These are phyloP conservation scores for Amanita brunnescens DNA, from an alignment of 768 basidiomycete genomes.

Conservation along the genomic window DNA sequence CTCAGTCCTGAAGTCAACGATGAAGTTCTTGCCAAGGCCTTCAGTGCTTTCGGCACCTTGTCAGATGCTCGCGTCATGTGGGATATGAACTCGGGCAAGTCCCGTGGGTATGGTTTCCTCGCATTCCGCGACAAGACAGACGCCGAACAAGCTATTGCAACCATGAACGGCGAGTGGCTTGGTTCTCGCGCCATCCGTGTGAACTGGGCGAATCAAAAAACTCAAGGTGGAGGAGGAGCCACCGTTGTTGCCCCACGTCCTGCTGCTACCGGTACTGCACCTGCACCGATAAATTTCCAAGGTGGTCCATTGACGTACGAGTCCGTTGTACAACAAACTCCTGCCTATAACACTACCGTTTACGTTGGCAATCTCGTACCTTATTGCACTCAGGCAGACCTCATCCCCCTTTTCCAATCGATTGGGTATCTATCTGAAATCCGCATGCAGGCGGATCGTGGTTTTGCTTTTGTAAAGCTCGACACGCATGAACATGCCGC, in stretches of 20 bases:
- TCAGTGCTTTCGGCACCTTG: slow-evolving; percentile 92
- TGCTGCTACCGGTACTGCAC: slow-evolving; percentile 49
- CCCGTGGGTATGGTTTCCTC: slow-evolving; percentile 95
- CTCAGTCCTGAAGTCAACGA: slow-evolving; percentile 98
- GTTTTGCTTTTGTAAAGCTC: slow-evolving; percentile 97
- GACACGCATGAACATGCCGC: slow-evolving; percentile 99
- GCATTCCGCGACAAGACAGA: slow-evolving; percentile 99
- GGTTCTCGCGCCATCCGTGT: slow-evolving; percentile 97
- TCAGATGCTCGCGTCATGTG: slow-evolving; percentile 99
- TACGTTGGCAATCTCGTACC: slow-evolving; percentile 99
- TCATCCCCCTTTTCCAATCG: slow-evolving; percentile 96
- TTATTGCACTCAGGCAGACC: slow-evolving; percentile 93
- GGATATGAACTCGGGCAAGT: slow-evolving; percentile 99
- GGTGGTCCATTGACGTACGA: slow-evolving; percentile 89
- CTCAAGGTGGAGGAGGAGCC: slow-evolving; percentile 46
- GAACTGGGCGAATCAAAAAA: slow-evolving; percentile 99
- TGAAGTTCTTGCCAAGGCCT: slow-evolving; percentile 92
- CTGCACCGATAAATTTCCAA: slow-evolving; percentile 87
- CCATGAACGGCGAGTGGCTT: slow-evolving; percentile 99
- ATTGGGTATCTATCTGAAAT: slow-evolving; percentile 99
- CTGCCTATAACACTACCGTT: slow-evolving; percentile 90
- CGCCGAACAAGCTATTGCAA: slow-evolving; percentile 97
- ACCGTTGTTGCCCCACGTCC: slow-evolving; percentile 31
- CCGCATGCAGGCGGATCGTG: slow-evolving; percentile 98
- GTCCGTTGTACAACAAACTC: slow-evolving; percentile 87